These are phyloP conservation scores for Aspergillus avenaceus DNA, from an alignment of 495 filamentous ascomycete genomes.

Conservation along the genomic window DNA sequence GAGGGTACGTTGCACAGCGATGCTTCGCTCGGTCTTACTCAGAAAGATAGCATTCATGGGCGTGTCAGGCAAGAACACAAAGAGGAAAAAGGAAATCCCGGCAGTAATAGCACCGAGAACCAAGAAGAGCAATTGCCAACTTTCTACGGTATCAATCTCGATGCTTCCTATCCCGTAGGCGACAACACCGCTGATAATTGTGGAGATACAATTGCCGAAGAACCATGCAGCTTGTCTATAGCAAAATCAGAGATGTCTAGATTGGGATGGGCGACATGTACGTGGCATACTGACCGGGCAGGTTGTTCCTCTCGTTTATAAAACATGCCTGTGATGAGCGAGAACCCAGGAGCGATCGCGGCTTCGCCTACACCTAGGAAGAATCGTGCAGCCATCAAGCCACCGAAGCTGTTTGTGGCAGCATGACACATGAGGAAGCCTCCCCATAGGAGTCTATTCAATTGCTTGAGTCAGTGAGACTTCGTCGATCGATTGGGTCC, in stretches of 20 bases:
- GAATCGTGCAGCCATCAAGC: conserved; percentile 48
- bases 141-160: conserved; percentile 31
- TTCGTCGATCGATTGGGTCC: not conserved
- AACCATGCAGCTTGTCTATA: conserved; percentile 35
- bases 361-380: conserved; percentile 55
- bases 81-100: conserved; percentile 31
- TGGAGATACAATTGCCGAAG: conserved; percentile 34
- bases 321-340: conserved; percentile 53
- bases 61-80: conserved; percentile 47
- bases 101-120: conserved; percentile 37
- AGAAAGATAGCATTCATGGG: conserved; percentile 44
- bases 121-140: conserved; percentile 43
- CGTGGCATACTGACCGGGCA: conserved; percentile 29
- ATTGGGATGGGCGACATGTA: no score
- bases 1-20: conserved; percentile 53
- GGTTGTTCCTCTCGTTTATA: conserved; percentile 51
- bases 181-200: conserved; percentile 51
- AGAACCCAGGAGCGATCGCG: conserved; percentile 52
- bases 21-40: conserved; percentile 40
- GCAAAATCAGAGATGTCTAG: not conserved
- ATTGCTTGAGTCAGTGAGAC: no score
- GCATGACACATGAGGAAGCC: conserved; percentile 36
- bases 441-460: conserved; percentile 36
- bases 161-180: conserved; percentile 54
- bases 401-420: conserved; percentile 46